Base-by-base conservation (phyloP, 352 stramenopile genomes). In the Phytophthora niederhauseri region DNA sequence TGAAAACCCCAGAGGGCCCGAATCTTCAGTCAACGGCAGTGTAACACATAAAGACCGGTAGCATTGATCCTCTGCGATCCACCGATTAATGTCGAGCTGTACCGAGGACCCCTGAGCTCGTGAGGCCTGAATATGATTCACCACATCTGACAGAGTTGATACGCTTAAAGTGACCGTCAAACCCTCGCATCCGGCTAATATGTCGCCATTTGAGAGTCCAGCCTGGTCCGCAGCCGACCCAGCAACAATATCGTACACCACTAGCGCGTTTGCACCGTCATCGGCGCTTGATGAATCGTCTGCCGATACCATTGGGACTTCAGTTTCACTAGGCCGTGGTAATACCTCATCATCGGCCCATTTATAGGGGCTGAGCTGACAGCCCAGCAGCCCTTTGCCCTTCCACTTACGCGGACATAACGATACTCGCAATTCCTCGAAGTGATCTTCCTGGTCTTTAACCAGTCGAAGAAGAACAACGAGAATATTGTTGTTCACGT, bases 351-450 rank as follows among this genome's bases (percentile, higher is more conserved):
- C 52, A 4, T 71, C 38, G 4, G 75, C 36, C 81, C 81, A 87
- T 51, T 90, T 87, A 66, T 84, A 90, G 26, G 84, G 81, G 52
- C 76, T 82, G 4, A 92, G 56, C 46, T 92, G 80, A 38, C 81
- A 92, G 0, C 84, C 84, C 2, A 92, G 75, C 2, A 92, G 61
- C 0, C 84, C 84, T 61, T 90, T 92, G 15, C 81, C 84, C 17
- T 76, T 73, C 84, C 84, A 92, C 60, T 92, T 89, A 0, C 64
- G 78, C 0, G 84, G 81, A 48, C 72, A 68, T 1, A 80, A 20
- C 4, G 68, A 59, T 7, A 73, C 62, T 11, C 28, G 53, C 2
- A 63, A 5, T 20, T 80, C 67, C 20, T 77, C 24, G 12, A 76
- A 76, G 3, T 36, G 2, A 7, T 57, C 55, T 12, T 46, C 46